Evolutionary conservation across 2,329 filamentous ascomycete genomes (phyloP), one percentile per base, ranked within the genome.

Genomic region (Cryphonectria carpinicola): DNA sequence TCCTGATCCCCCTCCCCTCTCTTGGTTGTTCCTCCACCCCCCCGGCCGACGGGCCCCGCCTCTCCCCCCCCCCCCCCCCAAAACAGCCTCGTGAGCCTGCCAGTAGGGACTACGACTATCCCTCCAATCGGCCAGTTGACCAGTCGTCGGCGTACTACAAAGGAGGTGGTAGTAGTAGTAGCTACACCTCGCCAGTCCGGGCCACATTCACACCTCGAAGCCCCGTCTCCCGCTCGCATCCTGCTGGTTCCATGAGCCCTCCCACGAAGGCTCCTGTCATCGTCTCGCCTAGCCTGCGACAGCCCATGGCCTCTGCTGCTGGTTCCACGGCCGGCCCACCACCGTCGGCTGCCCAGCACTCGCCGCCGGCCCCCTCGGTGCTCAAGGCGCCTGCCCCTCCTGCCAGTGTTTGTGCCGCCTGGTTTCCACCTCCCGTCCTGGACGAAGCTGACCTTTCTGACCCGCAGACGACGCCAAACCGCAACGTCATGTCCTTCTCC

Each of bases 401-500:
- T 43, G 76, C 80, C 65, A 81, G 78, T 68, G 80, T 82, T 79
- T 72, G 80, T 78, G 75, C 71, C 70, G 54, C 28, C 62, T 54
- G 39, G 14, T 4, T 25, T 17, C 43, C 10, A 25, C 32, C 32
- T 41, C 19, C 35, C 17, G 13, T 17, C 19, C 25, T 56, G 28
- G 41, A 35, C 32, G 4, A 41, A 35, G 56, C 62, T 72, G 49
- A 72, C 64, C 14, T 28, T n/a, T 61, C 62, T 22, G 25, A 28
- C 67, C 58, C 65, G 49, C 79, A 94, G 88, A 92, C 92, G 65
- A 92, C 92, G 65, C 88, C 92, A 1, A 90, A 89, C 75, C 90
- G 94, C 79, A 86, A 91, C 56, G 91, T 92, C 71, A 98, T 98
- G 95, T 96, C 95, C 6, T 96, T 98, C 78, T 96, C 94, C 74